Evolutionary conservation across 2,329 filamentous ascomycete genomes (phyloP).

Genomic region (Orbilia oligospora): DNA sequence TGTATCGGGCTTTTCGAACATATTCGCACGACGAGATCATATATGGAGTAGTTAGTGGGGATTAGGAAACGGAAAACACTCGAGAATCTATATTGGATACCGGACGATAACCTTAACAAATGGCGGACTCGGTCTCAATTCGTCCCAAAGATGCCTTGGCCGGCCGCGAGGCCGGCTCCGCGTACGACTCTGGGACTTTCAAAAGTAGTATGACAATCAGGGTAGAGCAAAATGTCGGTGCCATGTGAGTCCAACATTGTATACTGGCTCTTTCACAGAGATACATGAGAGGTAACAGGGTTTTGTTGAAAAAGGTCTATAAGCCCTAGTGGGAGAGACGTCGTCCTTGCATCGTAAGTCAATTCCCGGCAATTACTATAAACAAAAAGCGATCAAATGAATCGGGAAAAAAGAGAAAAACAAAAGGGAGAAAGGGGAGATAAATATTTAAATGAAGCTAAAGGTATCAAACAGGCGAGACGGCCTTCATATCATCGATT

Average conservation of each 20-base stretch:
- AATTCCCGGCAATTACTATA: background rate
- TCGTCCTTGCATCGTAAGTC: slow-evolving; percentile 83
- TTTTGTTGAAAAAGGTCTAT: slow-evolving; percentile 69
- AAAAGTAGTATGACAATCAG: slow-evolving; percentile 86
- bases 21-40: background rate
- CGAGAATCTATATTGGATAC: background rate
- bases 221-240: slow-evolving; percentile 84
- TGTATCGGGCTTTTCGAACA: background rate
- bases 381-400: no score
- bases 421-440: no score
- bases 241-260: slow-evolving; percentile 74
- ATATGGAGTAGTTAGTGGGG: slow-evolving; percentile 1
- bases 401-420: no score
- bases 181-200: slow-evolving; percentile 89
- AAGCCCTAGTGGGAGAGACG: slow-evolving; percentile 89
- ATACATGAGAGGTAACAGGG: background rate
- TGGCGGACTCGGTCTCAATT: slow-evolving; percentile 41
- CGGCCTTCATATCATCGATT: slow-evolving; percentile 89
- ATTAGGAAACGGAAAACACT: background rate
- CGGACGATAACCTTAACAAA: background rate
- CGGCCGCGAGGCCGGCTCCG: slow-evolving; percentile 67
- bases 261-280: background rate
- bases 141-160: slow-evolving; percentile 37
- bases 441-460: slow-evolving; percentile 1
- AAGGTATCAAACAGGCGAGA: slow-evolving; percentile 73